Evolutionary conservation across 2,329 filamentous ascomycete species (phyloP).

Genomic region (Leptosphaerulina australis): DNA sequence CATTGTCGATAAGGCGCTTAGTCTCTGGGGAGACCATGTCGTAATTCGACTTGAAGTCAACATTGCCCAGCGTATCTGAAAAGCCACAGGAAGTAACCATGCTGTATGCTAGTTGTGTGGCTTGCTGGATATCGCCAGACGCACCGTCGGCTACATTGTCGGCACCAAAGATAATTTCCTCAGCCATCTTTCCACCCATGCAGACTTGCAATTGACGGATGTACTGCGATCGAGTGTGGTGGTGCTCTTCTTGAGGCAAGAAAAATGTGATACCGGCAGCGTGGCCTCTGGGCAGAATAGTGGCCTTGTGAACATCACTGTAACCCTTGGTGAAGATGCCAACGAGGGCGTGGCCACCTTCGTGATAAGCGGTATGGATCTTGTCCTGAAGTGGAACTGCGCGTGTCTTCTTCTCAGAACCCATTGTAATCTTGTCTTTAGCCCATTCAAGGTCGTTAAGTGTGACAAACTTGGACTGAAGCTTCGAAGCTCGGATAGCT

Average conservation of each 20-base stretch:
- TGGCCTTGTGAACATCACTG: slow-evolving; percentile 91
- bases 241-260: slow-evolving; percentile 88
- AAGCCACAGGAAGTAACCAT: slow-evolving; percentile 93
- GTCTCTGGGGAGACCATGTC: slow-evolving; percentile 83
- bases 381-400: slow-evolving; percentile 93
- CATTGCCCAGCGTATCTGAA: slow-evolving; percentile 84
- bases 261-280: slow-evolving; percentile 86
- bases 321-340: slow-evolving; percentile 79
- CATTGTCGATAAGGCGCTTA: slow-evolving; percentile 81
- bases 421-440: slow-evolving; percentile 98
- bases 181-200: slow-evolving; percentile 86
- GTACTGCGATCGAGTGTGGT: slow-evolving; percentile 80
- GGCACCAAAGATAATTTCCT: slow-evolving; percentile 89
- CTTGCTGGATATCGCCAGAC: slow-evolving; percentile 78
- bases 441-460: slow-evolving; percentile 93
- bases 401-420: slow-evolving; percentile 86
- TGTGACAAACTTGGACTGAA: slow-evolving; percentile 75
- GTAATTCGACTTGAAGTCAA: slow-evolving; percentile 85
- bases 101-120: slow-evolving; percentile 80
- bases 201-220: slow-evolving; percentile 78
- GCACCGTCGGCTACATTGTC: slow-evolving; percentile 92
- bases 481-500: slow-evolving; percentile 89
- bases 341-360: slow-evolving; percentile 93
- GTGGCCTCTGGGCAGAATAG: slow-evolving; percentile 88
- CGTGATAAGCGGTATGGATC: slow-evolving; percentile 92